Evolutionary conservation across 1,284 basidiomycete species (phyloP).

Genomic region (Tilletiopsis washingtonensis): DNA sequence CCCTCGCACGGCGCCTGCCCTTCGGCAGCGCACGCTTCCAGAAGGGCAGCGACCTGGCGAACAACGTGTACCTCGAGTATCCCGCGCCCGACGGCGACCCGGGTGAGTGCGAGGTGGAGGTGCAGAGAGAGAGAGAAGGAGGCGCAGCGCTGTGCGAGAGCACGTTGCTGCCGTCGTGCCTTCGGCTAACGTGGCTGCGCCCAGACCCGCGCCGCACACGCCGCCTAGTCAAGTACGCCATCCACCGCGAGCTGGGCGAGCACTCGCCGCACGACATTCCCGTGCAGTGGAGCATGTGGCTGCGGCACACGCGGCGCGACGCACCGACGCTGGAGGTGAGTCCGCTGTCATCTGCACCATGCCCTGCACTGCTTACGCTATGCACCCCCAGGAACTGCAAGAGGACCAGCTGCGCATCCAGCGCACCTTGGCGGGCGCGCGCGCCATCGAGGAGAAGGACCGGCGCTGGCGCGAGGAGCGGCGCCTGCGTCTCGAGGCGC

Average conservation of each 20-base stretch:
- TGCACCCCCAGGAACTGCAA: not conserved
- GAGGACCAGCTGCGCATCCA: not conserved
- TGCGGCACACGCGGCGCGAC: conserved; percentile 32
- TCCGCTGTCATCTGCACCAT: not conserved
- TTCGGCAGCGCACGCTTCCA: not conserved
- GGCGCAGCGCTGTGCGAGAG: too few relatives aligned
- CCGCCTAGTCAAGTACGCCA: conserved; percentile 21
- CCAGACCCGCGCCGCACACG: conserved; percentile 32
- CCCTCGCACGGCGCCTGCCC: too few relatives aligned
- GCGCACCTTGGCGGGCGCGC: not conserved
- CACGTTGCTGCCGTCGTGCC: too few relatives aligned
- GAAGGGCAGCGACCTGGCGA: not conserved
- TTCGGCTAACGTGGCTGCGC: too few relatives aligned
- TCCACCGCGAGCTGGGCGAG: conserved; percentile 23
- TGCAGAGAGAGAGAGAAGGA: too few relatives aligned
- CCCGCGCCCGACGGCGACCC: not conserved
- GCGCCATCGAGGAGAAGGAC: not conserved
- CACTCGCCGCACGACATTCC: conserved; percentile 38
- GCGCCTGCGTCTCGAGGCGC: too few relatives aligned
- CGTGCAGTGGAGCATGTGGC: conserved; percentile 43
- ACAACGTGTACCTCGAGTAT: not conserved
- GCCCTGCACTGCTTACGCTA: not conserved
- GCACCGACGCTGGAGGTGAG: conserved; percentile 32
- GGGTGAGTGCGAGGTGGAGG: not conserved
- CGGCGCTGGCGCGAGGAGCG: not conserved